Percentiles rank a stretch among this genome's conserved stretches.
Conservation (phyloP, 768 basidiomycete species). For the Mycena metata region DNA sequence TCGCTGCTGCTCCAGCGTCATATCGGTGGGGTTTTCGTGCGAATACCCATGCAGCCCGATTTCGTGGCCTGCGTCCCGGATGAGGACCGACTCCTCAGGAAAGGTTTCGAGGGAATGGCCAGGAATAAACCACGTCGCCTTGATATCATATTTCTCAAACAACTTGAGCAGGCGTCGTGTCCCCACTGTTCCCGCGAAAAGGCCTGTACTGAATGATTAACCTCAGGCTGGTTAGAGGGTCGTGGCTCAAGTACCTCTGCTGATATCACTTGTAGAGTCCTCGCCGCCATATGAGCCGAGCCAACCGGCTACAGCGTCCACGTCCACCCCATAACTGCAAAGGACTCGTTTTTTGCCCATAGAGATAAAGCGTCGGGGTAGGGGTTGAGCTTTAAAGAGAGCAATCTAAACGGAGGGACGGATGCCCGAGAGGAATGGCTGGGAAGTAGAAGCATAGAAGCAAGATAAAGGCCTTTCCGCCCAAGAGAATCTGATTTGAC, state of each 20-base stretch:
- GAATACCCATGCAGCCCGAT: slow-evolving; percentile 54
- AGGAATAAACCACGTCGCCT: slow-evolving; percentile 83
- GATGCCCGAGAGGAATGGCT: too few relatives aligned
- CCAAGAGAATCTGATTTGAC: too few relatives aligned
- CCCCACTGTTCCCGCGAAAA: slow-evolving; percentile 85
- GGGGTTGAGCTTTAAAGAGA: too few relatives aligned
- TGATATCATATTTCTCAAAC: slow-evolving; percentile 76
- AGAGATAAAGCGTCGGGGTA: not conserved
- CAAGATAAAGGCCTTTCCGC: too few relatives aligned
- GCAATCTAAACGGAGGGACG: too few relatives aligned
- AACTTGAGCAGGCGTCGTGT: slow-evolving; percentile 76
- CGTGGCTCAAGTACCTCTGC: slow-evolving; percentile 54
- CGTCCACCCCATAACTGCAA: slow-evolving; percentile 77
- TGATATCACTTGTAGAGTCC: slow-evolving; percentile 75
- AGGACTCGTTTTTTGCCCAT: slow-evolving; percentile 71
- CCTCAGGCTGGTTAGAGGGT: not conserved
- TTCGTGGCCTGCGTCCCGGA: slow-evolving; percentile 82
- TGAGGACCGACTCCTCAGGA: slow-evolving; percentile 75
- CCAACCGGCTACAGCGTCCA: slow-evolving; percentile 86
- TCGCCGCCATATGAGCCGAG: slow-evolving; percentile 81
- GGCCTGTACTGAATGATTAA: slow-evolving; percentile 54
- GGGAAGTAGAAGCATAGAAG: too few relatives aligned
- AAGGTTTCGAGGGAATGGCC: slow-evolving; percentile 85
- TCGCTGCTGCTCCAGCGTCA: slow-evolving; percentile 76
- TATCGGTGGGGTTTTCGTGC: slow-evolving; percentile 67